Percentiles rank a stretch among this genome's conserved stretches.
Evolutionary conservation across 1,284 basidiomycete species (phyloP).

Genomic region (Fomitopsis schrenkii): DNA sequence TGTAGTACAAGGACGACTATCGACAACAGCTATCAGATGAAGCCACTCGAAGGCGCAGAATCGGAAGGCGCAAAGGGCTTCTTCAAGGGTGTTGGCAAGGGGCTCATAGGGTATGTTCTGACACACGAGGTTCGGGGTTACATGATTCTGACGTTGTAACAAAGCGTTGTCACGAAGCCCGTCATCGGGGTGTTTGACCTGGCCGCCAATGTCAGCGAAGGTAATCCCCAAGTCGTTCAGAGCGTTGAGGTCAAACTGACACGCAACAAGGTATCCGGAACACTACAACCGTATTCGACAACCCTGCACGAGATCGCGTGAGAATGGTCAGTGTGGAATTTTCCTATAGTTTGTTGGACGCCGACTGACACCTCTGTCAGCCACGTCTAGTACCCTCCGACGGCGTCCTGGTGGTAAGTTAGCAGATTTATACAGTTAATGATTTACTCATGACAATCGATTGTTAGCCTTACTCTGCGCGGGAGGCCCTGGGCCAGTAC

Average conservation of each 20-base stretch:
- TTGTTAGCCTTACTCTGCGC: conserved; percentile 75
- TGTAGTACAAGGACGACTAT: background rate
- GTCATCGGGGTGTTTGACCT: conserved; percentile 97
- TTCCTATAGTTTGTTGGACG: background rate
- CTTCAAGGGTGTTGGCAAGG: conserved; percentile 97
- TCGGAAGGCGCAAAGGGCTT: conserved; percentile 93
- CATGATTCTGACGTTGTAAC: conserved; percentile 6
- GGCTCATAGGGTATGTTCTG: conserved; percentile 78
- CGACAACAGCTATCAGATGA: conserved; percentile 42
- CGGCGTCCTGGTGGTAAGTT: conserved; percentile 76
- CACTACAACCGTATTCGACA: conserved; percentile 98
- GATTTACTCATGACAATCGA: background rate
- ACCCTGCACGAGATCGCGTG: conserved; percentile 84
- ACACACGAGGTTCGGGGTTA: background rate
- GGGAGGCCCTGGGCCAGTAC: conserved; percentile 92
- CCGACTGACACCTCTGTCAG: conserved; percentile 27
- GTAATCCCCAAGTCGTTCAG: conserved; percentile 30
- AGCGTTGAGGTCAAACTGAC: background rate
- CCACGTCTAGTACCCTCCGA: conserved; percentile 87
- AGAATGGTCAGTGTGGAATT: conserved; percentile 54
- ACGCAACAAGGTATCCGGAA: conserved; percentile 77
- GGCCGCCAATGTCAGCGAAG: conserved; percentile 94
- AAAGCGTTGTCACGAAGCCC: conserved; percentile 84
- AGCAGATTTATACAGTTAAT: background rate
- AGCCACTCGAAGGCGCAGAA: conserved; percentile 97